phyloP scores from a whole-genome alignment of 169 alveolate species.

The Besnoitia besnoiti region DNA sequence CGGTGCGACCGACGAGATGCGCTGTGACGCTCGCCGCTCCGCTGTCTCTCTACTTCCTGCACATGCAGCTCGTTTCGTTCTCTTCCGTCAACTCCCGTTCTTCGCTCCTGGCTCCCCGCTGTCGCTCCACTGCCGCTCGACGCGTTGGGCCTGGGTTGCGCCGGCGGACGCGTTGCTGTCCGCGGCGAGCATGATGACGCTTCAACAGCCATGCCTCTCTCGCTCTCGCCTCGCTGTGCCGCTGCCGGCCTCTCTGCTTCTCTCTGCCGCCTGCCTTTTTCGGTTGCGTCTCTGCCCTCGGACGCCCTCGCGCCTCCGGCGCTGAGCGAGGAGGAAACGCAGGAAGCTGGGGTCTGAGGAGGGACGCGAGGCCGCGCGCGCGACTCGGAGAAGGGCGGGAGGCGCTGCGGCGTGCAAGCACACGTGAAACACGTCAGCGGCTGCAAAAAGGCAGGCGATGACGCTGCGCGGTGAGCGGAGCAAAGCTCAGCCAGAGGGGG shows the following conservation, averaged over 20 bases:
- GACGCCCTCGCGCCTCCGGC: not conserved
- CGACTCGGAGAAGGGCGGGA: not conserved
- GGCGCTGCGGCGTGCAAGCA: not conserved
- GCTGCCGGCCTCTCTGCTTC: not conserved
- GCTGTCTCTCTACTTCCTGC: too few species aligned
- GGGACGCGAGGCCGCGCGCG: not conserved
- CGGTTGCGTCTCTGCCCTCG: not conserved
- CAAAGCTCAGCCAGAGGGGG: not conserved
- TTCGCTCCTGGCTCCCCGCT: too few species aligned
- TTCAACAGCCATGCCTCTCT: not conserved
- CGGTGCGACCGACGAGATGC: too few species aligned
- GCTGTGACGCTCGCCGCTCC: too few species aligned
- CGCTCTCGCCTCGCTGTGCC: not conserved
- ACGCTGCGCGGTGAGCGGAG: not conserved
- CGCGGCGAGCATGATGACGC: too few species aligned
- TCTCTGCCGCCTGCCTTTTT: not conserved
- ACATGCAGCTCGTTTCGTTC: too few species aligned
- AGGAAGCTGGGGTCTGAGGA: not conserved
- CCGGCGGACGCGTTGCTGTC: too few species aligned
- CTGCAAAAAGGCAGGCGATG: not conserved
- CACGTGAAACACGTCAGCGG: not conserved
- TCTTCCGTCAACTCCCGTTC: too few species aligned
- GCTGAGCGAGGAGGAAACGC: not conserved
- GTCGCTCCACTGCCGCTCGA: too few species aligned
- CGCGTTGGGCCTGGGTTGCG: too few species aligned